Conservation (phyloP, 371 early-diverging fungal species). For the Cokeromyces recurvatus region DNA sequence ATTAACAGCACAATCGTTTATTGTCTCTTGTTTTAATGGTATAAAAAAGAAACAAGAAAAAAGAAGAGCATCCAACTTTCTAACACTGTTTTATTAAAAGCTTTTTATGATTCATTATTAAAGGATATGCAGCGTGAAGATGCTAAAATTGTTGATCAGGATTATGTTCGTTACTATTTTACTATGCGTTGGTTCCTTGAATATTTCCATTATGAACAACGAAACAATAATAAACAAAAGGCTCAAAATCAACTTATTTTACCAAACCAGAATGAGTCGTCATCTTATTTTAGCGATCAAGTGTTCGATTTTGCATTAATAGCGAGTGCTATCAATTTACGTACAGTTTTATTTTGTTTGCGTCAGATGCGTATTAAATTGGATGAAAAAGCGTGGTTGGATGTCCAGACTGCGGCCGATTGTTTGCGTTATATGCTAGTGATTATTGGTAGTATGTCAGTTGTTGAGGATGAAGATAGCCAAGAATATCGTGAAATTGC, state of each 20-base stretch:
- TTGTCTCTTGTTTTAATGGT: slow-evolving; percentile 65
- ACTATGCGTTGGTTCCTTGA: slow-evolving; percentile 39
- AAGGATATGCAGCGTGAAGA: slow-evolving; percentile 61
- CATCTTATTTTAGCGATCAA: too few species aligned
- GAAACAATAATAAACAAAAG: slow-evolving; percentile 6
- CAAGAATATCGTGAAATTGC: slow-evolving; percentile 57
- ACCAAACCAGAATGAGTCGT: too few species aligned
- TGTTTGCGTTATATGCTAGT: slow-evolving; percentile 62
- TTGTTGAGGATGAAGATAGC: slow-evolving; percentile 38
- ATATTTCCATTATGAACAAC: slow-evolving; percentile 23
- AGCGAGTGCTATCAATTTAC: slow-evolving; percentile 47
- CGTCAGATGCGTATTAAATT: slow-evolving; percentile 40
- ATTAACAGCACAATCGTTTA: slow-evolving; percentile 35
- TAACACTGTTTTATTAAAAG: slow-evolving; percentile 26
- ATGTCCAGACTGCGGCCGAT: slow-evolving; percentile 51
- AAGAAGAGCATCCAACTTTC: background rate
- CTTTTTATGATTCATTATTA: slow-evolving; percentile 50
- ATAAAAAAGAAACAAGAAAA: slow-evolving; percentile 10
- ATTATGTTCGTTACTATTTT: slow-evolving; percentile 35
- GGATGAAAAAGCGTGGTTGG: slow-evolving; percentile 56
- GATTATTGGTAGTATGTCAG: slow-evolving; percentile 48
- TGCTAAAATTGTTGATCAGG: slow-evolving; percentile 46
- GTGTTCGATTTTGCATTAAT: slow-evolving; percentile 54
- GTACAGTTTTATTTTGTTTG: slow-evolving; percentile 45
- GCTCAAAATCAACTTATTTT: background rate